Base-by-base conservation (phyloP, 345 rosid species). In the Carallia pectinifolia region DNA sequence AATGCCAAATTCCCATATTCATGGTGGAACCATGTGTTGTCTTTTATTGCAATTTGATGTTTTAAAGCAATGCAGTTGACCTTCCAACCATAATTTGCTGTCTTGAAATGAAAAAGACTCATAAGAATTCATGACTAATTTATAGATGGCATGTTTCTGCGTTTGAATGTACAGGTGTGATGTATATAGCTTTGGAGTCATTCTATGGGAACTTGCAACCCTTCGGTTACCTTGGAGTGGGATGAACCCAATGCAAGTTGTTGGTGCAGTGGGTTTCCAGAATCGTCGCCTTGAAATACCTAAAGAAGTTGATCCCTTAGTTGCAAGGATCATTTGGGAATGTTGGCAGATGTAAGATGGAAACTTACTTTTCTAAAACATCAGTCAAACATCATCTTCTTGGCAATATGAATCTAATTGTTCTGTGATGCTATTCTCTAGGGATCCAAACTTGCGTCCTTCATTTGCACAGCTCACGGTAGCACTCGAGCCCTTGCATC, bases 191-290 rank as follows among this genome's bases (percentile, higher is more conserved):
- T 96, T 96, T 53, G 99, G 99, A 59, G 83, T 96, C 60, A 96
- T 96, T 73, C 87, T 96, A 4, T 96, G 99, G 98, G 98, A 96
- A 84, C 97, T 95, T 58, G 94, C 97, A 19, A 92, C 99, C 40
- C 71, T 89, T 78, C 84, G 85, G 84, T 72, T 86, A 66, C 99
- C 98, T 15, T 96, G 99, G 99, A 80, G 89, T 59, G 98, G 94
- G 67, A 90, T 90, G 96, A 96, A 96, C 77, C 98, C 99, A 1
- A 90, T 92, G 97, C 99, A 96, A 81, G 99, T 92, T 61, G 99
- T 96, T 30, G 98, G 99, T 76, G 99, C 97, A 4, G 99, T 96
- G 23, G 23, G 23, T 23, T 23, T 23, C 23, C 23, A 23, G 23
- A 23, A 23, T 23, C 23, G 23, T 0, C 89, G 97, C 70, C 97